These are phyloP conservation scores for Starmerella potacharoeniae DNA, from an alignment of 805 yeast species.

Conservation along the genomic window DNA sequence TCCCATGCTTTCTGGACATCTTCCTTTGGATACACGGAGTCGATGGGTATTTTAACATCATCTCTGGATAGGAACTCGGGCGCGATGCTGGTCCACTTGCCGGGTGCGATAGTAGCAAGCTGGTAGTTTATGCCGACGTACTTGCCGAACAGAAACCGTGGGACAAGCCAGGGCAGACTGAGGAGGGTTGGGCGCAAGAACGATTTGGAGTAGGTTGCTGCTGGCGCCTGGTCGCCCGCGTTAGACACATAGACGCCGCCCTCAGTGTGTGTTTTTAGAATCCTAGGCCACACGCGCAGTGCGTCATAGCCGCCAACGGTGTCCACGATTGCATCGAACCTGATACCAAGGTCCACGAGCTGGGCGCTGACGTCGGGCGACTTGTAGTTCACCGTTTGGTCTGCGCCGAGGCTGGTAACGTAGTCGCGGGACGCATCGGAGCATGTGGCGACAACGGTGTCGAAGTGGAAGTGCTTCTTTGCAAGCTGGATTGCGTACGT, in stretches of 20 bases:
- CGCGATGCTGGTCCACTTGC: not conserved
- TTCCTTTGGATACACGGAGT: not conserved
- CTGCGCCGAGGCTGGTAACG: conserved; percentile 44
- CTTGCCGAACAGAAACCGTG: not conserved
- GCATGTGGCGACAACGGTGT: conserved; percentile 46
- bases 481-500: conserved; percentile 45
- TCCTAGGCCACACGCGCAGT: conserved; percentile 33
- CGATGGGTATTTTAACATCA: not conserved
- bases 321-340: conserved; percentile 53
- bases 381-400: conserved; percentile 31
- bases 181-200: not conserved
- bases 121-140: not conserved
- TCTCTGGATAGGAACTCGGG: not conserved
- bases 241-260: not conserved
- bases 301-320: conserved; percentile 50
- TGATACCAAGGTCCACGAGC: conserved; percentile 1
- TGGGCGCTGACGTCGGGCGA: conserved; percentile 1
- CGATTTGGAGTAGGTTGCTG: not conserved
- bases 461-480: conserved; percentile 37
- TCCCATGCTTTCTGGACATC: not conserved
- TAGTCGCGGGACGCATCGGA: conserved; percentile 38
- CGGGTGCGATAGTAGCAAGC: not conserved
- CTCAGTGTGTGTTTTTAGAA: conserved; percentile 30
- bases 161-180: not conserved
- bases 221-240: not conserved